These are phyloP conservation scores for Neofusicoccum cordaticola DNA, from an alignment of 2,329 filamentous ascomycete genomes.

Conservation along the genomic window DNA sequence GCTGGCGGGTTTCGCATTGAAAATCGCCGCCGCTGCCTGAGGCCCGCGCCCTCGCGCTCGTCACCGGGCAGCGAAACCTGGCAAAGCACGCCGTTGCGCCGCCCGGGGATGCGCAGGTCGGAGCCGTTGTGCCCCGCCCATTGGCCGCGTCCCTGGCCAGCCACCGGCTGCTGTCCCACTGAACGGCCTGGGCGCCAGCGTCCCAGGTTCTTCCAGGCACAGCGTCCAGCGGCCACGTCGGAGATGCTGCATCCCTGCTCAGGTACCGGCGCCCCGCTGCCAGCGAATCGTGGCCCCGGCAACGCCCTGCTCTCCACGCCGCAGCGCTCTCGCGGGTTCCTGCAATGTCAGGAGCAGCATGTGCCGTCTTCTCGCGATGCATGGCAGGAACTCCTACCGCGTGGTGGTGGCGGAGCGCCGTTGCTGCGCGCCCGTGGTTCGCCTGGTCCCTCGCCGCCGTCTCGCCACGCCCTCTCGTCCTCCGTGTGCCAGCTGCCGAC, in stretches of 20 bases:
- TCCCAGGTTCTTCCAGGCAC: constrained; percentile 9
- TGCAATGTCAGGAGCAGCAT: constrained; percentile 1
- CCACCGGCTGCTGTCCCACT: background rate
- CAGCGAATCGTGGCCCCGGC: constrained; percentile 6
- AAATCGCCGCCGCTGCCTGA: background rate
- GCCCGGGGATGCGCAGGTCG: background rate
- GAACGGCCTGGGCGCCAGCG: background rate
- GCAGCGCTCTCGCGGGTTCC: constrained; percentile 10
- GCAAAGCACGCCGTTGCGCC: constrained; percentile 3
- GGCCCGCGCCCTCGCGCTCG: background rate
- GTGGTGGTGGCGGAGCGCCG: constrained; percentile 1
- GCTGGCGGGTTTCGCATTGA: constrained; percentile 16
- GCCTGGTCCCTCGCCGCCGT: background rate
- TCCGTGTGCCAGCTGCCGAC: background rate
- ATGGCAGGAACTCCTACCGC: background rate
- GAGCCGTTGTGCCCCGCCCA: constrained; percentile 1
- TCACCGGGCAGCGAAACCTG: background rate
- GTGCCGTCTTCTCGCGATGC: constrained; percentile 13
- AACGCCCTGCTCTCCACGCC: background rate
- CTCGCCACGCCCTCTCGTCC: background rate
- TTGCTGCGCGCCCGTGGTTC: background rate
- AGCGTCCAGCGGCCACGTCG: constrained; percentile 4
- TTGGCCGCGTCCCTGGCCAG: constrained; percentile 8
- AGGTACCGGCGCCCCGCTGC: background rate
- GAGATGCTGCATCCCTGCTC: constrained; percentile 8